Percentiles rank a stretch among this genome's conserved stretches.
These are phyloP conservation scores for Erodium texanum DNA, from an alignment of 441 rosid genomes.

Conservation along the genomic window DNA sequence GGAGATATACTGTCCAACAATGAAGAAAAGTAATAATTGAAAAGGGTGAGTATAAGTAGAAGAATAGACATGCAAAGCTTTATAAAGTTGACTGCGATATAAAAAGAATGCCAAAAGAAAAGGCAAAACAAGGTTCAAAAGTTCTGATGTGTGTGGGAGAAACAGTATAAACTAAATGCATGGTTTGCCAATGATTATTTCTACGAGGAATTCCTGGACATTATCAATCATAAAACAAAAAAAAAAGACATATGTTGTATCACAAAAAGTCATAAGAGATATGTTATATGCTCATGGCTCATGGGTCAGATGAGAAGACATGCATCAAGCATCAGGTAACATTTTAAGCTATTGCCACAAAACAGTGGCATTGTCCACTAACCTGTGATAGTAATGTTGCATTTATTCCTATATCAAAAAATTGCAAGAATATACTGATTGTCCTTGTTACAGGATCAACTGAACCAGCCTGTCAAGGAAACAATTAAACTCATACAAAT, in stretches of 20 bases:
- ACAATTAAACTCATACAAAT: slow-evolving; percentile 14
- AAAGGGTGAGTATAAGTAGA: too few relatives aligned
- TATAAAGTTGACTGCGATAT: neutral
- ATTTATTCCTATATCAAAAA: slow-evolving; percentile 93
- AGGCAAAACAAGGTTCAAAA: too few relatives aligned
- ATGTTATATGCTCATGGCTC: neutral
- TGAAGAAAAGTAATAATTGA: neutral
- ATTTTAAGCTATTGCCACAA: neutral
- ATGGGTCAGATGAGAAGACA: neutral
- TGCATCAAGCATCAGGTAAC: neutral
- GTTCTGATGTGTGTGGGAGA: too few relatives aligned
- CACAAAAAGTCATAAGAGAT: neutral
- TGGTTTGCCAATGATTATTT: neutral
- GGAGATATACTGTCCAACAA: slow-evolving; percentile 70
- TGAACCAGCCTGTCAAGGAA: slow-evolving; percentile 76
- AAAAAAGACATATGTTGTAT: neutral
- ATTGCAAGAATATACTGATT: slow-evolving; percentile 86
- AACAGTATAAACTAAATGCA: too few relatives aligned
- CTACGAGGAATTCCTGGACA: neutral
- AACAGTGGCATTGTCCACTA: slow-evolving; percentile 12
- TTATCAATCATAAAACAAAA: neutral
- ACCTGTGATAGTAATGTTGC: slow-evolving; percentile 94
- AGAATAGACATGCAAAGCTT: too few relatives aligned
- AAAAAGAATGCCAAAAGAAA: neutral
- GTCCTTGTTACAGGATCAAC: slow-evolving; percentile 97